Percentiles rank a stretch among this genome's conserved stretches.
These are phyloP conservation scores for Hyaloscypha bicolor DNA, from an alignment of 495 filamentous ascomycete genomes.

Conservation along the genomic window DNA sequence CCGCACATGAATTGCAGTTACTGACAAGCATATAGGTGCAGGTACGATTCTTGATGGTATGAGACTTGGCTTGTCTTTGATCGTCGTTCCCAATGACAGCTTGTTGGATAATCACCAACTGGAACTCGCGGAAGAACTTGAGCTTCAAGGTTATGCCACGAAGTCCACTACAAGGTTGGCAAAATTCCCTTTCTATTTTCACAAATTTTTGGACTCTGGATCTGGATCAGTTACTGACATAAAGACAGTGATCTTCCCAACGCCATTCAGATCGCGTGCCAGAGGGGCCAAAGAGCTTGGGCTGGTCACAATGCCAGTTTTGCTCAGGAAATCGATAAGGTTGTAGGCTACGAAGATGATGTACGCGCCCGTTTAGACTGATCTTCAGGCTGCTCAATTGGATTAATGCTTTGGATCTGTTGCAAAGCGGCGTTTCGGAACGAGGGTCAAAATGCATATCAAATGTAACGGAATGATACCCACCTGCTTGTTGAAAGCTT, in stretches of 20 bases:
- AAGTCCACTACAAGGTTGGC: conserved; percentile 23
- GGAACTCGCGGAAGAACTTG: conserved; percentile 77
- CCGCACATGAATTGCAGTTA: not conserved
- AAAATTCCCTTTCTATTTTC: not conserved
- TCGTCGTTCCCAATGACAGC: conserved; percentile 83
- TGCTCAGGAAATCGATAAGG: conserved; percentile 14
- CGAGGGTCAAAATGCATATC: not conserved
- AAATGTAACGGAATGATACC: conserved; percentile 6
- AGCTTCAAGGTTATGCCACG: conserved; percentile 52
- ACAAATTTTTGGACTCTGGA: not conserved
- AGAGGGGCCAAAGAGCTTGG: conserved; percentile 15
- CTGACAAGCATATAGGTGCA: conserved; percentile 59
- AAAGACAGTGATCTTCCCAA: conserved; percentile 14
- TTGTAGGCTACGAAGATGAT: conserved; percentile 28
- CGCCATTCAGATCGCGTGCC: conserved; percentile 16
- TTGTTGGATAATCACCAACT: conserved; percentile 91
- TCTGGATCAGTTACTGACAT: conserved; percentile 5
- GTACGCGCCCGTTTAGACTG: conserved; percentile 17
- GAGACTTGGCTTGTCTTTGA: conserved; percentile 62
- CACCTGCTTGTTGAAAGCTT: not conserved
- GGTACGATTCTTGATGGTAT: conserved; percentile 87
- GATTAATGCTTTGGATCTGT: conserved; percentile 12
- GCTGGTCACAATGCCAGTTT: conserved; percentile 11
- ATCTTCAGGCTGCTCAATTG: not conserved
- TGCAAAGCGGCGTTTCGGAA: not conserved